Evolutionary conservation across 1,284 basidiomycete genomes (phyloP), one percentile per base, ranked within the genome.

Genomic region (Tilletia caries): DNA sequence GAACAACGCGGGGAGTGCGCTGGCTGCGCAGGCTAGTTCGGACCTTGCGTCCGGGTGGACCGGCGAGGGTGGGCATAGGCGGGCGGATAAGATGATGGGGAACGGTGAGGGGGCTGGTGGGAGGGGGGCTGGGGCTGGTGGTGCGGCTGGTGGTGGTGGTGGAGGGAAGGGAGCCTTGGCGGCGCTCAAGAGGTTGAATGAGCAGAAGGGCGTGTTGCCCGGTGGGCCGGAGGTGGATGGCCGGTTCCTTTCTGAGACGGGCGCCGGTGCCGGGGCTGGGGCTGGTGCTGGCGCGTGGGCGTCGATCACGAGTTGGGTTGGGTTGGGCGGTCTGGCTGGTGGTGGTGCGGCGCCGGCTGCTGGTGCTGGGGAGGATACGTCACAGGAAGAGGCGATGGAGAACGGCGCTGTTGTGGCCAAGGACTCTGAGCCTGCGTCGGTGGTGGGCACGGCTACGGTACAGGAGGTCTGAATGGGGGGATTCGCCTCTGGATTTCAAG

Each of bases 151-250:
- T 6, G 58, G 58, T 15, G 32, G 58, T 5, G 29, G 54, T 8
- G n/a, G 29, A 12, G n/a, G 58, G 13, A 3, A 12, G 15, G 58
- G 58, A 33, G 58, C 58, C 3, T 29, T 62, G 1, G 58, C 58
- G 3, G 58, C 58, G 32, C 58, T 62, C 32, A 62, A 62, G 58
- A 20, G 20, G 58, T 29, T 62, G 32, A 62, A 62, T 34, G 58
- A 37, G 58, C 58, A 62, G 32, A 62, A 33, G 58, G 58, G 58
- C 32, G 18, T 62, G 1, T 33, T 58, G 10, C 58, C 58, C 0
- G 58, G 58, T 34, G 58, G 58, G 33, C 58, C 58, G 27, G 58
- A 62, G 3, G 32, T 62, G 29, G 58, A 62, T 62, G 58, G 58
- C 1, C 32, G 32, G 12, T 13, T 20, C 13, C 3, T 54, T 8